Evolutionary conservation across 2,329 filamentous ascomycete species (phyloP).

Genomic region (Aureobasidium sp.): DNA sequence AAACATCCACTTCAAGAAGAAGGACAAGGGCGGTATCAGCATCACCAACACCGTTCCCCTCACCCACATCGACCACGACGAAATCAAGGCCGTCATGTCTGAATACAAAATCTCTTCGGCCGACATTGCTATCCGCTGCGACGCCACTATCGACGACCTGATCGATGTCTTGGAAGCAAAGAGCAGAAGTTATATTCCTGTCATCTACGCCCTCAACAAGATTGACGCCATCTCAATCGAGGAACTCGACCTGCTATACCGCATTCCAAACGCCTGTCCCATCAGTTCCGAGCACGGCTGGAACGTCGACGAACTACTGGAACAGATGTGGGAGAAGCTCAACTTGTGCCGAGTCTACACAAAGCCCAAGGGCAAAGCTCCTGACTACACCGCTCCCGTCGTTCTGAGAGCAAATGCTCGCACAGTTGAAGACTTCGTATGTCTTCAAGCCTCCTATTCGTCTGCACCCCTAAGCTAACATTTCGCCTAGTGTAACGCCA

Average conservation of each 20-base stretch:
- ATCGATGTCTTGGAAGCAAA: constrained; percentile 95
- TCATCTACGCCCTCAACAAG: constrained; percentile 98
- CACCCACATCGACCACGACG: constrained; percentile 86
- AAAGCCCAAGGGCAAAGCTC: constrained; percentile 91
- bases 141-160: constrained; percentile 93
- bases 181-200: constrained; percentile 94
- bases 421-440: constrained; percentile 94
- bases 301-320: constrained; percentile 95
- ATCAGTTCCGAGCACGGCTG: constrained; percentile 94
- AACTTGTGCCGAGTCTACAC: constrained; percentile 90
- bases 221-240: constrained; percentile 98
- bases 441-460: constrained; percentile 31
- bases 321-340: constrained; percentile 98
- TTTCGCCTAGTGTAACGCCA: constrained; percentile 72
- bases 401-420: constrained; percentile 75
- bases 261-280: constrained; percentile 92
- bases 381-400: constrained; percentile 86
- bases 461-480: constrained; percentile 26
- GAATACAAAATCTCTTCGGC: constrained; percentile 96
- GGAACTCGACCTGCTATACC: constrained; percentile 90
- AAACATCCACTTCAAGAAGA: constrained; percentile 99
- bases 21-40: constrained; percentile 94
- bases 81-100: constrained; percentile 96
- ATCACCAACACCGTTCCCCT: constrained; percentile 93
- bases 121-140: constrained; percentile 95